Base-by-base conservation (phyloP, 139 green algal species). In the Chlamydomonas eustigma region DNA sequence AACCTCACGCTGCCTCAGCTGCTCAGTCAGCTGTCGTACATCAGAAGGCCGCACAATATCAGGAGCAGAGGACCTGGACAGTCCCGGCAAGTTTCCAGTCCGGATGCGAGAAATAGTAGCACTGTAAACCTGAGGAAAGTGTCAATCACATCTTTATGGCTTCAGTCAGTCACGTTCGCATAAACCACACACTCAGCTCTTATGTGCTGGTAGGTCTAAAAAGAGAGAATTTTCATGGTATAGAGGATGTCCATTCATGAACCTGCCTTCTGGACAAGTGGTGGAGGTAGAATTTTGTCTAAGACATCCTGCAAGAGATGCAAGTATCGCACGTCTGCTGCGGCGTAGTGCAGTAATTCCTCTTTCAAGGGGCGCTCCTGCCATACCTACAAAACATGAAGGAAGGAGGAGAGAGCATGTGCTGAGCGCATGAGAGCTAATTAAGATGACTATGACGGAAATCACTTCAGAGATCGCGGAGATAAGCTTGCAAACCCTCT, bases 271-370 rank as follows among this genome's bases (percentile, higher is more conserved):
- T 69, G 71, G 34, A 67, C 37, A 44, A 83, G 69, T 4, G 64
- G 50, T 22, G 30, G 3, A 2, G 67, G 37, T 1, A 83, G 66
- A 51, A 72, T 39, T 3, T 51, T 75, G 35, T 38, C 64, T 24
- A 83, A 38, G 1, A 39, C 73, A 1, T 77, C 78, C 2, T 52
- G 37, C 25, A 83, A 66, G 0, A 32, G 39, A 39, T 83, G 78
- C 0, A 83, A 68, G 78, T 83, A 80, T 24, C 74, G 74, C 50
- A 83, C 78, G 37, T 83, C 78, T 0, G 66, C 58, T 28, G 78
- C 51, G 2, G 78, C 78, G 37, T 83, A 83, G 36, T 75, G 32
- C 2, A 71, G 71, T 69, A 83, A 67, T 68, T 80, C 73, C 2
- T 37, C 30, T 1, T 44, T 37, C 32, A 83, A 68, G 0, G 78